Evolutionary conservation across 768 basidiomycete species (phyloP).

Genomic region (Cystobasidium ongulense): DNA sequence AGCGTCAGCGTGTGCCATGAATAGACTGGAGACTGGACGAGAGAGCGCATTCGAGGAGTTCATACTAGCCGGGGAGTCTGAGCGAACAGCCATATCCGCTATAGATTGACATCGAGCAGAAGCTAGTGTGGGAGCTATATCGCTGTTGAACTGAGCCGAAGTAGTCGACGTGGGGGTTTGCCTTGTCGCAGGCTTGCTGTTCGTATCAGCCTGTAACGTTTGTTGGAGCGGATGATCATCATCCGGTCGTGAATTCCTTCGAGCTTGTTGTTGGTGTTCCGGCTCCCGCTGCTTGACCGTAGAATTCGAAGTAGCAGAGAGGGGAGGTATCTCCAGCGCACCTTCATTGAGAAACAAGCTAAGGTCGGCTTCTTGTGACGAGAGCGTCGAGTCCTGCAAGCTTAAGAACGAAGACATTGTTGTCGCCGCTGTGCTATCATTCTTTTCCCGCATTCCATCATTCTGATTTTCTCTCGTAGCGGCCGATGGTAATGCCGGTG

Average conservation of each 20-base stretch:
- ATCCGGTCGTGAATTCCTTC: too few species aligned
- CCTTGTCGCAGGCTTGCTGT: too few species aligned
- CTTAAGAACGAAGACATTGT: not conserved
- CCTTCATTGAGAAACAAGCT: not conserved
- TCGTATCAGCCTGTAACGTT: too few species aligned
- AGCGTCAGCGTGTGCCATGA: not conserved
- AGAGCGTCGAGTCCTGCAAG: not conserved
- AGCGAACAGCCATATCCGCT: not conserved
- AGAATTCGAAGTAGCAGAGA: not conserved
- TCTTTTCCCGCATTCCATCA: not conserved
- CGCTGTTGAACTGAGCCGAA: not conserved
- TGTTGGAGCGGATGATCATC: too few species aligned
- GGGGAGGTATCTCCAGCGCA: not conserved
- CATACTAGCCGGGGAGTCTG: not conserved
- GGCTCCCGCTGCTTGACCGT: not conserved
- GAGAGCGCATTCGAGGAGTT: not conserved
- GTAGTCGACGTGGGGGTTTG: too few species aligned
- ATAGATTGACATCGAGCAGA: not conserved
- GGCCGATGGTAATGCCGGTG: not conserved
- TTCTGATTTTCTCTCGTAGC: not conserved
- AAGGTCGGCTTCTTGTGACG: not conserved
- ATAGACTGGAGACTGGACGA: not conserved
- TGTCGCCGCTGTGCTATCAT: not conserved
- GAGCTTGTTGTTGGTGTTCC: too few species aligned
- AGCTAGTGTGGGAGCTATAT: not conserved